Evolutionary conservation across 2,329 filamentous ascomycete genomes (phyloP).

Genomic region (Colletotrichum orchidophilum): DNA sequence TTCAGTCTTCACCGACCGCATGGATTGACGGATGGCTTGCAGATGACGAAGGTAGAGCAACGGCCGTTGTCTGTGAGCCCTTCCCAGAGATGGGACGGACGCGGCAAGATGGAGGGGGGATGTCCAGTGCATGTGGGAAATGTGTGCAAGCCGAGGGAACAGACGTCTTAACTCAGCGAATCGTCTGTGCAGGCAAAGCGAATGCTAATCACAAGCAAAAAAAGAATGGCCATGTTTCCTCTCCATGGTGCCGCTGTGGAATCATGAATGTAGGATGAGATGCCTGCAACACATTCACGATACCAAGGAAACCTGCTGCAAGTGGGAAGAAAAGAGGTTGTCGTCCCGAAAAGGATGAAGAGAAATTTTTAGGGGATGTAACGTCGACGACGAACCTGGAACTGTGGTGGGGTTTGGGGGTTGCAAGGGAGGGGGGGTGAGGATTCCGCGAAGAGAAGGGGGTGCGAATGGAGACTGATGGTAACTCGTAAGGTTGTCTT

Average conservation of each 20-base stretch:
- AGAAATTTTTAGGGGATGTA: slow-evolving; percentile 32
- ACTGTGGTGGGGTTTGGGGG: slow-evolving; percentile 23
- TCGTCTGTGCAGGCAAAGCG: slow-evolving; percentile 1
- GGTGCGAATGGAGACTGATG: not conserved
- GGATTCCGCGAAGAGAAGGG: not conserved
- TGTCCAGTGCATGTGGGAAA: not conserved
- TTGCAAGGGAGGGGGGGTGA: slow-evolving; percentile 7
- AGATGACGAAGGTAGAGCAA: slow-evolving; percentile 13
- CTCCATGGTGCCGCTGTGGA: not conserved
- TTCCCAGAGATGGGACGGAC: slow-evolving; percentile 9
- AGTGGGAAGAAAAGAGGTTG: slow-evolving; percentile 3
- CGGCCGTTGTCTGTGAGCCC: slow-evolving; percentile 18
- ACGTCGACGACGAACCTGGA: slow-evolving; percentile 34
- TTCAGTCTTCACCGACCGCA: not conserved
- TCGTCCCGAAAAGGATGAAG: slow-evolving; percentile 20
- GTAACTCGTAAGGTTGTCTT: no score
- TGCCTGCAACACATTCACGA: not conserved
- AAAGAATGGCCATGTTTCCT: not conserved
- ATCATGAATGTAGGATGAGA: not conserved
- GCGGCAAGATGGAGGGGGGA: not conserved
- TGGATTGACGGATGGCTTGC: slow-evolving; percentile 17
- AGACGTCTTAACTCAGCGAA: not conserved
- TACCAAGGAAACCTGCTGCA: slow-evolving; percentile 7
- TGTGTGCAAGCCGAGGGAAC: not conserved
- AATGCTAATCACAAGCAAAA: not conserved